Base-by-base conservation (phyloP, 257 asterid species). In the Ocimum tenuiflorum region DNA sequence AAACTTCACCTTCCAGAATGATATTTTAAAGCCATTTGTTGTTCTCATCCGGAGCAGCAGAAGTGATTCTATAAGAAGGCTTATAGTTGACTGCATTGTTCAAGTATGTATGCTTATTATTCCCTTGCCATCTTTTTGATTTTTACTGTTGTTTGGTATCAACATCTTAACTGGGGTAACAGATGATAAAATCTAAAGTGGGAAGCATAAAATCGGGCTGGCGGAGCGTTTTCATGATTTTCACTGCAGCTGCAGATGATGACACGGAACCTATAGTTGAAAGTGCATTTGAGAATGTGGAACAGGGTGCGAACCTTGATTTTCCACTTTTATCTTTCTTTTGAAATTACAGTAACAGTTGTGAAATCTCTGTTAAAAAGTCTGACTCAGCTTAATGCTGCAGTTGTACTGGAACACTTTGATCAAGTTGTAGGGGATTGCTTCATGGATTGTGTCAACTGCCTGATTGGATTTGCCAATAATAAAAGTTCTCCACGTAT, bases 131-230 rank as follows among this genome's bases (percentile, higher is more conserved):
- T 54, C 52, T 3, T 73, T 62, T 59, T 75, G 19, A 18, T 65
- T 41, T 69, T 36, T 57, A 0, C 60, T 64, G 43, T 60, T 59
- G 49, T 51, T 71, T 75, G 73, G 63, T 49, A 57, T 75, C 35
- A 54, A 72, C 78, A 68, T 58, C 70, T 75, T 49, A 68, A 66
- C 51, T 78, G 62, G 73, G 73, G 65, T 75, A 54, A 75, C 90
- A 94, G 99, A 94, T 94, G 96, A 88, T 90, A 81, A 94, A 90
- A 76, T 94, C 99, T 54, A 94, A 94, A 88, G 99, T 90, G 71
- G 95, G 95, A 85, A 88, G 85, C 80, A 90, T 94, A 78, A 94
- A 94, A 78, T 90, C 97, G 49, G 99, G 99, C 60, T 94, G 99
- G 99, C 87, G 97, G 75, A 94, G 97, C 69, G 97, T 94, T 70